Conservation (phyloP, 1,139 yeast genomes). For the Hyphopichia pseudoburtonii region DNA sequence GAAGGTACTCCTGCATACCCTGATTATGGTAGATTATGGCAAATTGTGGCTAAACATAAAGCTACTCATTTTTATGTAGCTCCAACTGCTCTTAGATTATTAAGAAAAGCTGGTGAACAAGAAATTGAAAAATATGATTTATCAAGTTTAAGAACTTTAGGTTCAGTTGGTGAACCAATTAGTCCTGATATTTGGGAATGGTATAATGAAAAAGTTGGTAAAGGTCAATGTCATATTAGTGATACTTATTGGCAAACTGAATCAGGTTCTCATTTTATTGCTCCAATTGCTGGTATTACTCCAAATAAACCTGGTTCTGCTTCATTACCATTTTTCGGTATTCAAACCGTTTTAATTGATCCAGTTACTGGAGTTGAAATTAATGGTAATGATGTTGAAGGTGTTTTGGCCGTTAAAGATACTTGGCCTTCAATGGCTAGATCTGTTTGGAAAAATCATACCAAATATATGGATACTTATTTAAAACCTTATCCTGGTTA, state of each 20-base stretch:
- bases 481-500: conserved; percentile 94
- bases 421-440: conserved; percentile 99
- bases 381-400: conserved; percentile 89
- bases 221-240: conserved; percentile 78
- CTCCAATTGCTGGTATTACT: conserved; percentile 91
- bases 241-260: conserved; percentile 99
- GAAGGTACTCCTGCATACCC: conserved; percentile 99
- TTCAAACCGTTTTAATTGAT: conserved; percentile 85
- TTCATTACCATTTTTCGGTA: conserved; percentile 93
- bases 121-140: conserved; percentile 86
- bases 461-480: conserved; percentile 89
- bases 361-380: conserved; percentile 87
- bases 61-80: conserved; percentile 98
- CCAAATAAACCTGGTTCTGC: conserved; percentile 99
- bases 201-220: conserved; percentile 92
- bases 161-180: conserved; percentile 98
- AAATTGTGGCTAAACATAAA: conserved; percentile 87
- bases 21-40: conserved; percentile 95
- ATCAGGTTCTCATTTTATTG: conserved; percentile 93
- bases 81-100: conserved; percentile 93
- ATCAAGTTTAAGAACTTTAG: conserved; percentile 88
- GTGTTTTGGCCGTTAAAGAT: conserved; percentile 84
- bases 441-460: conserved; percentile 89
- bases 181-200: conserved; percentile 99
- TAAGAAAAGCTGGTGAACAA: conserved; percentile 89